phyloP scores from a whole-genome alignment of 768 basidiomycete species.

The Cyathus striatus region DNA sequence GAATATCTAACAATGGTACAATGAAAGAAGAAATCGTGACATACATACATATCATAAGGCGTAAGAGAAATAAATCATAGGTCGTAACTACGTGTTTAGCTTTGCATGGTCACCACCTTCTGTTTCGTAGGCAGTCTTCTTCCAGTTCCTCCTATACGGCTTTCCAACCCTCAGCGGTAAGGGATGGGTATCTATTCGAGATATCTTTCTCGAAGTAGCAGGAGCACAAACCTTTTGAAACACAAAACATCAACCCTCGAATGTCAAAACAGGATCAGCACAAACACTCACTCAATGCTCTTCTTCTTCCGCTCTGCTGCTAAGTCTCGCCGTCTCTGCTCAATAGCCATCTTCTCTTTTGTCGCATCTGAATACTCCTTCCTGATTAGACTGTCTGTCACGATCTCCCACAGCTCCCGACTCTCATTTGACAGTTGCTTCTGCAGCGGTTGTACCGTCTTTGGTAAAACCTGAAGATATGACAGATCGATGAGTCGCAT shows the following conservation, averaged over 20 bases:
- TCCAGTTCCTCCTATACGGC: slow-evolving; percentile 73
- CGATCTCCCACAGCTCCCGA: slow-evolving; percentile 80
- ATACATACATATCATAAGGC: too few species aligned
- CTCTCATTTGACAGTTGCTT: slow-evolving; percentile 81
- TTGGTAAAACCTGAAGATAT: slow-evolving; percentile 67
- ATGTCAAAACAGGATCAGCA: too few species aligned
- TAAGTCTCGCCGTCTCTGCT: slow-evolving; percentile 89
- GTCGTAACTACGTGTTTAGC: not conserved
- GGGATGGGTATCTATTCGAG: slow-evolving; percentile 55
- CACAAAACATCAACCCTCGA: not conserved
- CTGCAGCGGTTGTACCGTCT: slow-evolving; percentile 75
- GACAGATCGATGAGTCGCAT: slow-evolving; percentile 75
- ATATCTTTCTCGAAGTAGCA: slow-evolving; percentile 71
- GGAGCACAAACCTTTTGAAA: slow-evolving; percentile 58
- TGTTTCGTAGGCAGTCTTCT: slow-evolving; percentile 26
- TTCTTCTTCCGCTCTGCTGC: slow-evolving; percentile 84
- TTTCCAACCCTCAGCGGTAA: slow-evolving; percentile 65
- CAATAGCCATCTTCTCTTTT: slow-evolving; percentile 84
- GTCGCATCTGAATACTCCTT: slow-evolving; percentile 94
- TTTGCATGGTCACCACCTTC: slow-evolving; percentile 15
- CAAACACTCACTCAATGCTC: slow-evolving; percentile 62
- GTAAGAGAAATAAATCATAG: too few species aligned
- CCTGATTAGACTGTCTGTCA: slow-evolving; percentile 66
- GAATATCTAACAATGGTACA: too few species aligned
- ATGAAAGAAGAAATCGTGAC: too few species aligned